These are phyloP conservation scores for Sugiyamaella sp. DNA, from an alignment of 1,139 yeast genomes.

Conservation along the genomic window DNA sequence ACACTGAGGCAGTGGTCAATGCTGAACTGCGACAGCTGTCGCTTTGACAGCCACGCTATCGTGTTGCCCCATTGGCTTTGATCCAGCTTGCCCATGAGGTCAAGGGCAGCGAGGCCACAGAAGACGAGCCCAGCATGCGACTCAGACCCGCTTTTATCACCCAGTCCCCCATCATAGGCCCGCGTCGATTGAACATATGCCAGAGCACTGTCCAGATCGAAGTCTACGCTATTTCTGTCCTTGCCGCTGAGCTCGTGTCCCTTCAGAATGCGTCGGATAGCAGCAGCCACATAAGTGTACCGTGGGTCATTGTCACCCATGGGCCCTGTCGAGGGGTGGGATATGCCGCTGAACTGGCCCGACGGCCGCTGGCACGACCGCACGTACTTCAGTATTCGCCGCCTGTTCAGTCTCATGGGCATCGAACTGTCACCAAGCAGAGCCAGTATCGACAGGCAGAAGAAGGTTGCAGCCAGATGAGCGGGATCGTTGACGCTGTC, in stretches of 20 bases:
- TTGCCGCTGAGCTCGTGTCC: not conserved
- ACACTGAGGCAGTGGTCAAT: slow-evolving; percentile 31
- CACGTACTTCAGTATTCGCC: slow-evolving; percentile 55
- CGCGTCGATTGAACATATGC: slow-evolving; percentile 50
- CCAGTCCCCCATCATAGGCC: slow-evolving; percentile 70
- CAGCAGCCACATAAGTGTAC: slow-evolving; percentile 72
- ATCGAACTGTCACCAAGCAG: slow-evolving; percentile 50
- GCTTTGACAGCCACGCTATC: slow-evolving; percentile 21
- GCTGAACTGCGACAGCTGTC: slow-evolving; percentile 26
- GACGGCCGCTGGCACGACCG: slow-evolving; percentile 54
- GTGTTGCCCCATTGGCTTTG: slow-evolving; percentile 47
- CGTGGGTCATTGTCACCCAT: slow-evolving; percentile 75
- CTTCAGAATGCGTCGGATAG: slow-evolving; percentile 57
- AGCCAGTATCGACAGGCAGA: slow-evolving; percentile 45
- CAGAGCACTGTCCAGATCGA: slow-evolving; percentile 48
- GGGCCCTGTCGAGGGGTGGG: slow-evolving; percentile 45
- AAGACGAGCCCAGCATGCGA: slow-evolving; percentile 88
- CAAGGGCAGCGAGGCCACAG: slow-evolving; percentile 75
- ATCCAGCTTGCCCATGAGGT: slow-evolving; percentile 46
- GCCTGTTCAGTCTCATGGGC: slow-evolving; percentile 46
- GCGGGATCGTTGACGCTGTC: slow-evolving; percentile 55
- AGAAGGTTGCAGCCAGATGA: slow-evolving; percentile 66
- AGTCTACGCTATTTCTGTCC: slow-evolving; percentile 39
- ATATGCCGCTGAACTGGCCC: slow-evolving; percentile 62
- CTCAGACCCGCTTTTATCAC: slow-evolving; percentile 56